phyloP scores from a whole-genome alignment of 768 basidiomycete species.

The Nidularia pulvinata region DNA sequence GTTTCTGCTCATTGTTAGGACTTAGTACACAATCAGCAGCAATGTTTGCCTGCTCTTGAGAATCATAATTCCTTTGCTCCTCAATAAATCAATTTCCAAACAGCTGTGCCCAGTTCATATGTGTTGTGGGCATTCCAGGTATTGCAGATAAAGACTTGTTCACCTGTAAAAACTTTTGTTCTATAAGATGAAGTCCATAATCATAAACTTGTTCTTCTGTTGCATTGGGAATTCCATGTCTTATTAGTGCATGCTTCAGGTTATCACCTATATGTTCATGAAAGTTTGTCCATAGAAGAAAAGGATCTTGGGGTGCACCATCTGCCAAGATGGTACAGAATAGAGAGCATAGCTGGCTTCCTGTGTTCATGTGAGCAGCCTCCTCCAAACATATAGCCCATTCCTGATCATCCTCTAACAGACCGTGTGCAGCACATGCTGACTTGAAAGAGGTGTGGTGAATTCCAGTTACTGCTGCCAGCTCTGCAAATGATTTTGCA shows the following conservation, averaged over 20 bases:
- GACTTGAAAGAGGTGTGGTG: slow-evolving; percentile 20
- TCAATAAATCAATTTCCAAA: slow-evolving; percentile 20
- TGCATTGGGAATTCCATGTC: slow-evolving; percentile 6
- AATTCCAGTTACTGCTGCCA: slow-evolving; percentile 8
- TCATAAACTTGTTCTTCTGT: slow-evolving; percentile 29
- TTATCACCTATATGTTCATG: slow-evolving; percentile 37
- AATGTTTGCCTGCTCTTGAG: slow-evolving; percentile 6
- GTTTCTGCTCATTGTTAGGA: slow-evolving; percentile 27
- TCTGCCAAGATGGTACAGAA: slow-evolving; percentile 38
- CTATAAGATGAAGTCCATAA: slow-evolving; percentile 39
- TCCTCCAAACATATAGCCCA: slow-evolving; percentile 35
- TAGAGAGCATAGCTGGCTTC: slow-evolving; percentile 23
- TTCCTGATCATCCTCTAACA: slow-evolving; percentile 39
- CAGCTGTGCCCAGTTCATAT: slow-evolving; percentile 15
- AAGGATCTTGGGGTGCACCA: slow-evolving; percentile 29
- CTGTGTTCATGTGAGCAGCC: slow-evolving; percentile 29
- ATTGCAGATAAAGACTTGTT: slow-evolving; percentile 18
- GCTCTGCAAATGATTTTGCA: slow-evolving; percentile 14
- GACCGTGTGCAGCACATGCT: slow-evolving; percentile 29
- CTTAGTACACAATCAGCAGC: slow-evolving; percentile 2
- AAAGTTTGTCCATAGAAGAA: slow-evolving; percentile 30
- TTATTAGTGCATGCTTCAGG: slow-evolving; percentile 16
- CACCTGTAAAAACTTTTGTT: slow-evolving; percentile 17
- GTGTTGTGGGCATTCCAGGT: slow-evolving; percentile 20
- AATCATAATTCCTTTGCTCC: slow-evolving; percentile 11